A percentile compares a stretch with the other conserved stretches of the same genome.
phyloP scores from a whole-genome alignment of 2,329 filamentous ascomycete species.

The Aphanocladium album region DNA sequence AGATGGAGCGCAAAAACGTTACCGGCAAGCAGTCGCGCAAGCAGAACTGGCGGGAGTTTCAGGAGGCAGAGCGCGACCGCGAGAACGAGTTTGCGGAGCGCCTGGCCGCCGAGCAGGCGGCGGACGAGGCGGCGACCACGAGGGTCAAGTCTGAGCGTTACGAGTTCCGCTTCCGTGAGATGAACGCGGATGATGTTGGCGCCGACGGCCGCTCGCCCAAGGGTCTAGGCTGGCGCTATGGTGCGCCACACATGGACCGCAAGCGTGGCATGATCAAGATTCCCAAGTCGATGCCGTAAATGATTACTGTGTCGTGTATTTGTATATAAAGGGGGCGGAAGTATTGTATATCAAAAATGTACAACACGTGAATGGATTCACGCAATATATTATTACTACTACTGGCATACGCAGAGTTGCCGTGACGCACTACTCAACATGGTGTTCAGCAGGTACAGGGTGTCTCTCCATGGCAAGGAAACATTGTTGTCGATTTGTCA shows the following conservation, averaged over 20 bases:
- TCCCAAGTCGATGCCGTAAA: constrained; percentile 55
- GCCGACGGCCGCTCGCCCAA: constrained; percentile 44
- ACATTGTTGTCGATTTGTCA: too few relatives aligned
- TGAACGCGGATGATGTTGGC: constrained; percentile 53
- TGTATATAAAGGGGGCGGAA: constrained; percentile 4
- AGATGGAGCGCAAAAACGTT: constrained; percentile 39
- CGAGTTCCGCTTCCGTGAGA: constrained; percentile 58
- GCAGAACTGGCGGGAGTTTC: constrained; percentile 38
- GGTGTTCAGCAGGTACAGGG: too few relatives aligned
- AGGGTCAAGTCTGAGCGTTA: constrained; percentile 48
- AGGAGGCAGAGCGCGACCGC: constrained; percentile 37
- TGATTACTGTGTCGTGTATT: neutral
- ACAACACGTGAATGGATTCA: neutral
- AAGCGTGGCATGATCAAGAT: constrained; percentile 63
- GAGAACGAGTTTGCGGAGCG: constrained; percentile 34
- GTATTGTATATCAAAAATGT: constrained; percentile 11
- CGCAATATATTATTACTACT: neutral
- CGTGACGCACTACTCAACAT: too few relatives aligned
- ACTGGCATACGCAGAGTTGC: too few relatives aligned
- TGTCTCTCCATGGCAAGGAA: too few relatives aligned
- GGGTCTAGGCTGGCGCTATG: constrained; percentile 59
- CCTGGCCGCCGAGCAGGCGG: constrained; percentile 27
- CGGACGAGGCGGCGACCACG: constrained; percentile 36
- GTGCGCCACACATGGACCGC: constrained; percentile 57
- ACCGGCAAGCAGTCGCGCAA: constrained; percentile 35